These are phyloP conservation scores for Lepidium sativum DNA, from an alignment of 345 rosid species.

Conservation along the genomic window DNA sequence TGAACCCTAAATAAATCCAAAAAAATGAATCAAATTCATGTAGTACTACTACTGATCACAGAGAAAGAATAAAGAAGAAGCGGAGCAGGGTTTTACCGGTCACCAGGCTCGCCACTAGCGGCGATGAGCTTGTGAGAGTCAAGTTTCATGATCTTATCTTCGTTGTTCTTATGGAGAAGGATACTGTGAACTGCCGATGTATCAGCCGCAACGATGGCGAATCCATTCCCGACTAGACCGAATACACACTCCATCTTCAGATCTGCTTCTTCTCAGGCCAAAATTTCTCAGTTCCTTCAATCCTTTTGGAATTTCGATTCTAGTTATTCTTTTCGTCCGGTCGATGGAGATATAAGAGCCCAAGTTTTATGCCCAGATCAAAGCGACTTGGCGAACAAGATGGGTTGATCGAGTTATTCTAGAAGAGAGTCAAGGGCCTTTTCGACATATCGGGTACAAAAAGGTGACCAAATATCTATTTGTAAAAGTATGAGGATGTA, in stretches of 20 bases:
- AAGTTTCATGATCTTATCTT: slow-evolving; percentile 93
- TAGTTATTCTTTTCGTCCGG: background rate
- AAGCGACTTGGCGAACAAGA: slow-evolving; percentile 34
- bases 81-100: slow-evolving; percentile 39
- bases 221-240: slow-evolving; percentile 84
- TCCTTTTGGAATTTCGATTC: background rate
- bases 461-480: background rate
- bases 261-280: slow-evolving; percentile 9
- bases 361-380: background rate
- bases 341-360: background rate
- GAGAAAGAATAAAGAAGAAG: background rate
- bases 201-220: slow-evolving; percentile 76
- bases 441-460: background rate
- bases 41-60: background rate
- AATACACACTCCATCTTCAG: slow-evolving; percentile 88
- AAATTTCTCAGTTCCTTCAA: background rate
- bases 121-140: slow-evolving; percentile 95
- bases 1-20: slow-evolving; percentile 51
- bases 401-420: slow-evolving; percentile 15
- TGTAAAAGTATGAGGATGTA: background rate
- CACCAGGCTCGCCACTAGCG: slow-evolving; percentile 96
- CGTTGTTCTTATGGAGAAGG: slow-evolving; percentile 83
- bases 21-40: background rate
- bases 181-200: slow-evolving; percentile 91
- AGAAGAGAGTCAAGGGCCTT: background rate